These are phyloP conservation scores for Teunomyces stri DNA, from an alignment of 805 yeast species.

Conservation along the genomic window DNA sequence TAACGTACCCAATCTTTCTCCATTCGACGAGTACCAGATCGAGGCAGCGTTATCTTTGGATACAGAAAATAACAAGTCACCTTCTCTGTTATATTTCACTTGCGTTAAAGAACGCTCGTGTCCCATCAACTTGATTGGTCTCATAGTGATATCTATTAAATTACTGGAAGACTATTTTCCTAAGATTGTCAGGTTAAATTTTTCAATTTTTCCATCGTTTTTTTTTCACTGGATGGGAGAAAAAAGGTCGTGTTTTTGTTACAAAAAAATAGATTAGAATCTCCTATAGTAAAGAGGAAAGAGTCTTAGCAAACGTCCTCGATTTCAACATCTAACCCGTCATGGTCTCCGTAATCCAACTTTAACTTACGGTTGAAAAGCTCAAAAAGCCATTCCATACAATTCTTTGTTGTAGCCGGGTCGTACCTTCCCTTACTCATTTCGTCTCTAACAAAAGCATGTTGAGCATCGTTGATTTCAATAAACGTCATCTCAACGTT, in stretches of 20 bases:
- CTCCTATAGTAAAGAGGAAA: not conserved
- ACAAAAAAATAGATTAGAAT: not conserved
- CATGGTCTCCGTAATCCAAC: conserved; percentile 64
- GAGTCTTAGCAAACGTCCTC: conserved; percentile 61
- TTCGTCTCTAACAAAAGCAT: conserved; percentile 80
- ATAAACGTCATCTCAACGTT: conserved; percentile 66
- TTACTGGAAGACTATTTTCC: not conserved
- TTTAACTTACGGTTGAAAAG: conserved; percentile 67
- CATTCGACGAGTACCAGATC: conserved; percentile 92
- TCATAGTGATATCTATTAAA: conserved; percentile 24
- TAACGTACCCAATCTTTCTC: conserved; percentile 94
- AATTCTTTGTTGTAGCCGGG: conserved; percentile 67
- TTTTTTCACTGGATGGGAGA: conserved; percentile 11
- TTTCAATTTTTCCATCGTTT: conserved; percentile 13
- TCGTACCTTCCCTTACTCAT: conserved; percentile 78
- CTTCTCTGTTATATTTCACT: conserved; percentile 92
- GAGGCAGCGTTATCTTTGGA: conserved; percentile 89
- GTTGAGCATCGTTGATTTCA: conserved; percentile 78
- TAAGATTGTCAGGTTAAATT: conserved; percentile 8
- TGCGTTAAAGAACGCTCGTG: conserved; percentile 98
- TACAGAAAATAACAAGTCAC: conserved; percentile 87
- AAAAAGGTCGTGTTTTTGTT: conserved; percentile 1
- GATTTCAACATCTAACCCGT: conserved; percentile 46
- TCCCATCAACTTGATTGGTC: conserved; percentile 71
- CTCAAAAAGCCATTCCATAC: conserved; percentile 67